A percentile compares a stretch with the other conserved stretches of the same genome.
phyloP scores from a whole-genome alignment of 805 yeast species.

The Schwanniomyces polymorphus region DNA sequence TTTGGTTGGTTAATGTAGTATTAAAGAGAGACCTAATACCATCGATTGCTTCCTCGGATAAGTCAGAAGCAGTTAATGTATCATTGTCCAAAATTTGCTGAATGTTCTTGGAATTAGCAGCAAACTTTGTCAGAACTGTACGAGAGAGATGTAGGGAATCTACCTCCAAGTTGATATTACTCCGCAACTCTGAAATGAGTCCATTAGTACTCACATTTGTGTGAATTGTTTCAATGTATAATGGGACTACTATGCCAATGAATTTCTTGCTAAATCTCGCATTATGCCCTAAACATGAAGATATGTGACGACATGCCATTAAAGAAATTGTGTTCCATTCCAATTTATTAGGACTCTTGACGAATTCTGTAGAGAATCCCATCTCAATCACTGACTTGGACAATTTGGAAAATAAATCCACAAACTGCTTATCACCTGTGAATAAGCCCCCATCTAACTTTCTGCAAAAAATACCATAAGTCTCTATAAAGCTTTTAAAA shows the following conservation, averaged over 20 bases:
- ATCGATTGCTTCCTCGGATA: constrained; percentile 45
- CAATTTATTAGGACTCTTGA: constrained; percentile 25
- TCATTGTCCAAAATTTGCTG: constrained; percentile 32
- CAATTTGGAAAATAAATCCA: constrained; percentile 43
- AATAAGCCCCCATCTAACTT: constrained; percentile 63
- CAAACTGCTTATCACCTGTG: constrained; percentile 63
- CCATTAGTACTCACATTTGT: constrained; percentile 14
- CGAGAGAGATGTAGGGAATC: constrained; percentile 25
- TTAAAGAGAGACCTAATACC: constrained; percentile 64
- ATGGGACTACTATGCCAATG: constrained; percentile 33
- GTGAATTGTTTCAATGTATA: constrained; percentile 37
- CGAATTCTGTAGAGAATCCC: constrained; percentile 8
- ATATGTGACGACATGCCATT: constrained; percentile 37
- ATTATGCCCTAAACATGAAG: constrained; percentile 37
- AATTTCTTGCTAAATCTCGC: constrained; percentile 26
- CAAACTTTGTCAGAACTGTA: constrained; percentile 19
- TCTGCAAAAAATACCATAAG: constrained; percentile 44
- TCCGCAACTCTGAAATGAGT: constrained; percentile 22
- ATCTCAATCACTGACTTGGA: constrained; percentile 18
- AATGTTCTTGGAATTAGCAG: constrained; percentile 8
- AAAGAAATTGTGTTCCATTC: constrained; percentile 51
- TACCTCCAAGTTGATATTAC: constrained; percentile 26
- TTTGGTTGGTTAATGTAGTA: constrained; percentile 60
- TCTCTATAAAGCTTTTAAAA: constrained; percentile 50
- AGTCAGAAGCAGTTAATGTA: constrained; percentile 34